Evolutionary conservation across 345 rosid genomes (phyloP).

Genomic region (Geranium rotundifolium): DNA sequence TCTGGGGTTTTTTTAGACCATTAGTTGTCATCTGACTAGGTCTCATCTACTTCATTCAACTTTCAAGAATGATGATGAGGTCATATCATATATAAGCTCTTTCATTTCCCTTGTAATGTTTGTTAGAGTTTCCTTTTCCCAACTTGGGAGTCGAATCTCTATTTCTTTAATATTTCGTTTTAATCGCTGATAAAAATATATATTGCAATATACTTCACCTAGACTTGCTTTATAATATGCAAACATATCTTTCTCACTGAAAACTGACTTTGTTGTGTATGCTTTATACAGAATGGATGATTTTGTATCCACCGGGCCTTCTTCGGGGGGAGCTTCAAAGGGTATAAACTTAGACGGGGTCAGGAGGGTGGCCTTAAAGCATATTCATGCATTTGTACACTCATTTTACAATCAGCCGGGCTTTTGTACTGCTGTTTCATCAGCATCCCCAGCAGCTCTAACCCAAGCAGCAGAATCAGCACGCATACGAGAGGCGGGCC

Average conservation of each 20-base stretch:
- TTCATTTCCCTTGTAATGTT: too few species aligned
- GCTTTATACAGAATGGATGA: slow-evolving; percentile 28
- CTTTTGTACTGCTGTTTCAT: slow-evolving; percentile 11
- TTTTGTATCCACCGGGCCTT: slow-evolving; percentile 6
- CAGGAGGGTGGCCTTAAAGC: slow-evolving; percentile 22
- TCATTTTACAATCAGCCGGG: slow-evolving; percentile 19
- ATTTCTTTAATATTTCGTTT: too few species aligned
- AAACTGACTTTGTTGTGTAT: neutral
- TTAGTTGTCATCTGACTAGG: neutral
- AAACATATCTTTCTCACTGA: neutral
- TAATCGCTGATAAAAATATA: too few species aligned
- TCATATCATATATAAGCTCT: neutral
- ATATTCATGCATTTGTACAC: slow-evolving; percentile 19
- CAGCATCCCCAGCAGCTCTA: slow-evolving; percentile 16
- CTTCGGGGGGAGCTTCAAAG: slow-evolving; percentile 14
- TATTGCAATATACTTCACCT: neutral
- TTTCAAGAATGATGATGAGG: neutral
- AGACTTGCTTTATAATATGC: neutral
- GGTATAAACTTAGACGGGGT: slow-evolving; percentile 8
- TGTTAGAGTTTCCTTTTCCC: too few species aligned
- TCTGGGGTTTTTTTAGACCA: too few species aligned
- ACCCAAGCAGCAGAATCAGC: slow-evolving; percentile 20
- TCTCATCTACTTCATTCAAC: neutral
- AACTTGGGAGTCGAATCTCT: too few species aligned
- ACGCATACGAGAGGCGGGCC: slow-evolving; percentile 26